A percentile compares a stretch with the other conserved stretches of the same genome.
Conservation (phyloP, 1,139 yeast genomes). For the Blastobotrys capitulatus region DNA sequence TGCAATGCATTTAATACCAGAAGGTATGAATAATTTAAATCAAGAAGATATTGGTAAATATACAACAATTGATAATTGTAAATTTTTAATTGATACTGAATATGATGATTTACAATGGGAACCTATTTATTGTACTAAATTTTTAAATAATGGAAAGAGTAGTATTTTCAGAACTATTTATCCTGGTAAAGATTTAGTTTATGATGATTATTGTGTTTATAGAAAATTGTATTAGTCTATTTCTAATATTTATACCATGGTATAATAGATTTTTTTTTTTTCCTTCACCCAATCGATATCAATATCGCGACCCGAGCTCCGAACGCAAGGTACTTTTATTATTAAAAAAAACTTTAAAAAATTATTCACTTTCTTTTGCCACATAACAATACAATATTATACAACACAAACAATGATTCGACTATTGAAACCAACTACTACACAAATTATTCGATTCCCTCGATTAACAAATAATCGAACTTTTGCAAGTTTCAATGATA, state of each 20-base stretch:
- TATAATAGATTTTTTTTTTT: not conserved
- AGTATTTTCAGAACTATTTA: slow-evolving; percentile 39
- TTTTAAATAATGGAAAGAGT: slow-evolving; percentile 36
- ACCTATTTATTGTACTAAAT: slow-evolving; percentile 31
- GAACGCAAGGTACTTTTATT: too few species aligned
- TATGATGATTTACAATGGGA: slow-evolving; percentile 31
- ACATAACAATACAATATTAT: too few species aligned
- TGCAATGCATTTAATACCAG: slow-evolving; percentile 37
- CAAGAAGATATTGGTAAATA: slow-evolving; percentile 34
- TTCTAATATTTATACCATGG: too few species aligned
- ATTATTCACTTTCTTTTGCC: too few species aligned
- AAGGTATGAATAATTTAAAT: slow-evolving; percentile 70
- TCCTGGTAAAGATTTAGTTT: slow-evolving; percentile 28
- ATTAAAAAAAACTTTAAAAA: too few species aligned
- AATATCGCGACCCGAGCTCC: too few species aligned
- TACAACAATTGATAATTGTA: slow-evolving; percentile 27
- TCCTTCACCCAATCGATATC: too few species aligned
- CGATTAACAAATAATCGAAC: too few species aligned
- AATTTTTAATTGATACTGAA: slow-evolving; percentile 34
- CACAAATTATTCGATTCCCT: too few species aligned
- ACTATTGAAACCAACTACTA: too few species aligned
- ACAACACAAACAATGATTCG: too few species aligned
- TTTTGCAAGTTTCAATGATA: not conserved
- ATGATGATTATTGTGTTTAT: slow-evolving; percentile 30
- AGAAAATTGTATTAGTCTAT: slow-evolving; percentile 12